phyloP scores from a whole-genome alignment of 2,329 filamentous ascomycete genomes.

The Exophiala aquamarina region DNA sequence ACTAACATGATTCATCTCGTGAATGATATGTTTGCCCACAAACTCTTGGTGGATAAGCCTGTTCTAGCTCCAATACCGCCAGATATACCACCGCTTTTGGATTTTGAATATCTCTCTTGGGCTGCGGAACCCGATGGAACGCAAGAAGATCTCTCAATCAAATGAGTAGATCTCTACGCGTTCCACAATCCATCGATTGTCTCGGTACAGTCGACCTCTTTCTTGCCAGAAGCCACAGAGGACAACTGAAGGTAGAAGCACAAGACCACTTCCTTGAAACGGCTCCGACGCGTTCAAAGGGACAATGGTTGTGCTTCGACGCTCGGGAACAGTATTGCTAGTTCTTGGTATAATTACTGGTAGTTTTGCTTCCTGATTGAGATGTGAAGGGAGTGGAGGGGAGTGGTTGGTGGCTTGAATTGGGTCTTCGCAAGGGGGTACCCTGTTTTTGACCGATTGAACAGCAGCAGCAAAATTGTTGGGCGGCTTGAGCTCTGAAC shows the following conservation, averaged over 20 bases:
- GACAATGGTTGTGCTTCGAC: conserved; percentile 11
- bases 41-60: too few relatives aligned
- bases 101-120: conserved; percentile 26
- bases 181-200: conserved; percentile 47
- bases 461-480: conserved; percentile 1
- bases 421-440: neutral
- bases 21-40: conserved; percentile 9
- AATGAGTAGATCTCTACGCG: conserved; percentile 50
- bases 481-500: conserved; percentile 5
- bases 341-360: neutral
- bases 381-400: neutral
- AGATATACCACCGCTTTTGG: too few relatives aligned
- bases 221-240: conserved; percentile 7
- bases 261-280: conserved; percentile 21
- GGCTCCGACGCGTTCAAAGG: conserved; percentile 21
- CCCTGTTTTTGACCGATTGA: neutral
- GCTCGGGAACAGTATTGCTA: neutral
- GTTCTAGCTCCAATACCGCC: too few relatives aligned
- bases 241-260: conserved; percentile 14
- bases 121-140: conserved; percentile 52
- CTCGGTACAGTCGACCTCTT: conserved; percentile 11
- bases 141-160: conserved; percentile 51
- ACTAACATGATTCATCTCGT: conserved; percentile 28
- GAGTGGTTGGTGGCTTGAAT: neutral
- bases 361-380: neutral